phyloP scores from a whole-genome alignment of 1,139 yeast genomes.

The Eremothecium gossypii region DNA sequence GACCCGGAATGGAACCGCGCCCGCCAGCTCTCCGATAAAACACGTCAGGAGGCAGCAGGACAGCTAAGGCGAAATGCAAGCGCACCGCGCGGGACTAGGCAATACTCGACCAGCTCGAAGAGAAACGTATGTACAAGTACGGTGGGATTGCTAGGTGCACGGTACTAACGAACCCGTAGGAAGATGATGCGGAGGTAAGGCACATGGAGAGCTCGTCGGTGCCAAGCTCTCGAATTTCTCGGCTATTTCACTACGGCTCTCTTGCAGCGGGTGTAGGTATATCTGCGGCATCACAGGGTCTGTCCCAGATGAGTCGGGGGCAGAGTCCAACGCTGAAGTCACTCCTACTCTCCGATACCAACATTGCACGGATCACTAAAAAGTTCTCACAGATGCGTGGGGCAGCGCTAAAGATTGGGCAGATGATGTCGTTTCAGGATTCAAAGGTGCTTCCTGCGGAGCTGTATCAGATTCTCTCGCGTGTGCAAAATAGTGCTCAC shows the following conservation, averaged over 20 bases:
- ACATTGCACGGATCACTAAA: conserved; percentile 78
- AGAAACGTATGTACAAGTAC: background rate
- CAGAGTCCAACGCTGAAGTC: conserved; percentile 47
- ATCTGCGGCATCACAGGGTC: conserved; percentile 73
- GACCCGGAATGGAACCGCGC: conserved; percentile 29
- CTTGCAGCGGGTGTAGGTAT: conserved; percentile 88
- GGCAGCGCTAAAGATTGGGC: conserved; percentile 94
- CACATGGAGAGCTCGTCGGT: conserved; percentile 48
- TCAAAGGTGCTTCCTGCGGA: conserved; percentile 75
- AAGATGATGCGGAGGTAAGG: too few species aligned
- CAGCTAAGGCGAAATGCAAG: background rate
- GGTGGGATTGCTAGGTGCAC: too few species aligned
- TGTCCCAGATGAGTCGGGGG: conserved; percentile 55
- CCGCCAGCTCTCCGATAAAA: conserved; percentile 15
- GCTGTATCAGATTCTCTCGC: conserved; percentile 65
- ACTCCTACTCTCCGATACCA: conserved; percentile 65
- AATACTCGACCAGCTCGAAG: conserved; percentile 1
- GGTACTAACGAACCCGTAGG: too few species aligned
- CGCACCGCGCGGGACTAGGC: background rate
- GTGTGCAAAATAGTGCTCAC: conserved; percentile 91
- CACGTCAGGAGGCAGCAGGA: background rate
- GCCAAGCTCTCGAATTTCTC: conserved; percentile 76
- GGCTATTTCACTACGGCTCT: conserved; percentile 87
- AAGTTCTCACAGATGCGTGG: conserved; percentile 94
- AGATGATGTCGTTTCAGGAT: conserved; percentile 90